These are phyloP conservation scores for Sergeia podlipaevii DNA, from an alignment of 208 protist species.

Conservation along the genomic window DNA sequence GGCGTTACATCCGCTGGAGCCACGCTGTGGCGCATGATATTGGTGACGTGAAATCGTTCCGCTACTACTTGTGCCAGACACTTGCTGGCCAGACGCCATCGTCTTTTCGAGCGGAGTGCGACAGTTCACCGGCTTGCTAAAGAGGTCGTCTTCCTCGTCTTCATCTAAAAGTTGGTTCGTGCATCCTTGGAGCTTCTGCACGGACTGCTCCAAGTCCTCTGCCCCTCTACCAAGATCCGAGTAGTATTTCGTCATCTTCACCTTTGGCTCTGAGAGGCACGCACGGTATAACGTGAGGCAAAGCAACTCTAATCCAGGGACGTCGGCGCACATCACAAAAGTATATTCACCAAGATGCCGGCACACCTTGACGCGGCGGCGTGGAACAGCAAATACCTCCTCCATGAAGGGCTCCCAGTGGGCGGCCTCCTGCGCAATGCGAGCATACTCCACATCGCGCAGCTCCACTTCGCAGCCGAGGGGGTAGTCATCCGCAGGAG, in stretches of 20 bases:
- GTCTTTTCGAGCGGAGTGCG: no score
- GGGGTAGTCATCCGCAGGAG: slow-evolving; percentile 75
- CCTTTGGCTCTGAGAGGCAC: slow-evolving; percentile 75
- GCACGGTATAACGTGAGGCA: slow-evolving; percentile 83
- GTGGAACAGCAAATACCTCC: slow-evolving; percentile 48
- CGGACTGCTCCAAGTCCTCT: slow-evolving; percentile 5
- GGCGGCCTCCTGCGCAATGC: slow-evolving; percentile 47
- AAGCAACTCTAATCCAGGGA: slow-evolving; percentile 48
- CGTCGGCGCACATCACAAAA: slow-evolving; percentile 63
- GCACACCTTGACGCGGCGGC: slow-evolving; percentile 58
- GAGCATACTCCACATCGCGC: slow-evolving; percentile 61
- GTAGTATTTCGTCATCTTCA: slow-evolving; percentile 70
- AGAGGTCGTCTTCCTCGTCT: no score
- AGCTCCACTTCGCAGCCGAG: slow-evolving; percentile 82
- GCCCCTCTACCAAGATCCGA: slow-evolving; percentile 16
- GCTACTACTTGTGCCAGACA: no score
- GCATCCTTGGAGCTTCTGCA: no score
- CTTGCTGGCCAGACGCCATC: no score
- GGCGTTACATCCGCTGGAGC: no score
- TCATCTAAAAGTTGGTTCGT: no score
- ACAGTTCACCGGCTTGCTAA: no score
- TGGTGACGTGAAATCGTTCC: no score
- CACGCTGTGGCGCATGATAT: no score
- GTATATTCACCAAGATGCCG: slow-evolving; percentile 83
- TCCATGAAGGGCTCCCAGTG: slow-evolving; percentile 82